These are phyloP conservation scores for Metschnikowia cerradonensis DNA, from an alignment of 805 yeast species.

Conservation along the genomic window DNA sequence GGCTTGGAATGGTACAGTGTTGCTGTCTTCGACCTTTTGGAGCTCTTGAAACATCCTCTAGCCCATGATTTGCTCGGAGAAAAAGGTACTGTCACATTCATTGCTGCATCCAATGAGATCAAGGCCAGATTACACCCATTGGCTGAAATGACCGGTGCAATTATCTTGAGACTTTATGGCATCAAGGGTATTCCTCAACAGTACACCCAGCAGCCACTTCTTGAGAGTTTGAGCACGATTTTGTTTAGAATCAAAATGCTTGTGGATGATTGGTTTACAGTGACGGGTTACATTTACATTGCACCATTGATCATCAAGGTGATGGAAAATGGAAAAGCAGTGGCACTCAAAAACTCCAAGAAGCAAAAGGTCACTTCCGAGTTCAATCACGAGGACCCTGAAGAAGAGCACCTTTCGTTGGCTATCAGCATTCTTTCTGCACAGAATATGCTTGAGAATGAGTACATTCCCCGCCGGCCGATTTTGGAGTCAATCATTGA, in stretches of 20 bases:
- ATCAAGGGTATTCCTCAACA: conserved; percentile 44
- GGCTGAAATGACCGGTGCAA: conserved; percentile 59
- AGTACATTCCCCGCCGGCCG: conserved; percentile 62
- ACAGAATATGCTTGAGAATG: conserved; percentile 64
- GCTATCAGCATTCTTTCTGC: conserved; percentile 70
- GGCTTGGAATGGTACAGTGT: conserved; percentile 63
- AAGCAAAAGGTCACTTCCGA: conserved; percentile 56
- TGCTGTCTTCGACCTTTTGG: conserved; percentile 50
- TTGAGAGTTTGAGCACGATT: conserved; percentile 57
- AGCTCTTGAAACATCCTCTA: conserved; percentile 35
- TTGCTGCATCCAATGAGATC: conserved; percentile 52
- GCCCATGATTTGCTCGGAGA: conserved; percentile 38
- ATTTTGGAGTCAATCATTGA: conserved; percentile 60
- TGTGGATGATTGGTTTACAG: conserved; percentile 67
- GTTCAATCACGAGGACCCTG: conserved; percentile 77
- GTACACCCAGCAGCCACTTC: conserved; percentile 48
- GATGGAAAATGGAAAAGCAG: conserved; percentile 59
- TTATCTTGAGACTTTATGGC: conserved; percentile 57
- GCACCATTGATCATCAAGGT: conserved; percentile 72
- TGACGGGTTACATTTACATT: conserved; percentile 63
- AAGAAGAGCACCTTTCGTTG: conserved; percentile 78
- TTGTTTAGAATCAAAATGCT: conserved; percentile 72
- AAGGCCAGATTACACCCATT: conserved; percentile 45
- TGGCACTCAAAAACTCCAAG: conserved; percentile 49
- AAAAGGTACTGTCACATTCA: conserved; percentile 46